These are phyloP conservation scores for Paecilomyces dactylethromorphus DNA, from an alignment of 2,329 filamentous ascomycete species.

Conservation along the genomic window DNA sequence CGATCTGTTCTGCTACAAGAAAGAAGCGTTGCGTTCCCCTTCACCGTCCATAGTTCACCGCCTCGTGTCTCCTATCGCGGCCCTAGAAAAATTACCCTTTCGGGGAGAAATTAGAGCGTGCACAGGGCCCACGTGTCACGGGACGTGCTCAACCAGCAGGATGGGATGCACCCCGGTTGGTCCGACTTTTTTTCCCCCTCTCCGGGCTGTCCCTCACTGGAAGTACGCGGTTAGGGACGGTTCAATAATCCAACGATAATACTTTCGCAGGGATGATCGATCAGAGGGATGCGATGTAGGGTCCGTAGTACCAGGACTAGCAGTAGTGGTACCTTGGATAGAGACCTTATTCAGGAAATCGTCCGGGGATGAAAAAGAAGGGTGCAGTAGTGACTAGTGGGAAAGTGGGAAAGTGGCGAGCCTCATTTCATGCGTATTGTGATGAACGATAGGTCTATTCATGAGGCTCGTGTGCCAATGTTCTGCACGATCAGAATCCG, in stretches of 20 bases:
- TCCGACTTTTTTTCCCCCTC: neutral
- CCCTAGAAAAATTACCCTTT: neutral
- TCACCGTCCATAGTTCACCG: neutral
- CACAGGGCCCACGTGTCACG: neutral
- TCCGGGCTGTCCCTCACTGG: neutral
- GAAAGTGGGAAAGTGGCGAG: too few species aligned
- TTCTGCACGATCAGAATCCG: too few species aligned
- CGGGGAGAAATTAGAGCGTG: neutral
- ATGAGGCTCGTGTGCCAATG: too few species aligned
- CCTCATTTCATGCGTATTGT: too few species aligned
- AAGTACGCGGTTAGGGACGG: neutral
- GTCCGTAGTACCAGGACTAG: too few species aligned
- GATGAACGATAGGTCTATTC: too few species aligned
- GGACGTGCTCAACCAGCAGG: neutral
- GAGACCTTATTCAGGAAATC: too few species aligned
- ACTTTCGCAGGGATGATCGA: neutral
- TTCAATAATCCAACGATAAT: neutral
- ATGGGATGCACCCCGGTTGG: neutral
- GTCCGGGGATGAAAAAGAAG: neutral
- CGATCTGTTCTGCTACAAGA: too few species aligned
- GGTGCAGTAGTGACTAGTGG: neutral
- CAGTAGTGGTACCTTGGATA: too few species aligned
- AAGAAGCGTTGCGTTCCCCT: neutral
- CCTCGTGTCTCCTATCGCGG: neutral
- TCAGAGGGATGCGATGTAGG: neutral